Evolutionary conservation across 2,329 filamentous ascomycete species (phyloP).

Genomic region (Furcasterigmium sp.): DNA sequence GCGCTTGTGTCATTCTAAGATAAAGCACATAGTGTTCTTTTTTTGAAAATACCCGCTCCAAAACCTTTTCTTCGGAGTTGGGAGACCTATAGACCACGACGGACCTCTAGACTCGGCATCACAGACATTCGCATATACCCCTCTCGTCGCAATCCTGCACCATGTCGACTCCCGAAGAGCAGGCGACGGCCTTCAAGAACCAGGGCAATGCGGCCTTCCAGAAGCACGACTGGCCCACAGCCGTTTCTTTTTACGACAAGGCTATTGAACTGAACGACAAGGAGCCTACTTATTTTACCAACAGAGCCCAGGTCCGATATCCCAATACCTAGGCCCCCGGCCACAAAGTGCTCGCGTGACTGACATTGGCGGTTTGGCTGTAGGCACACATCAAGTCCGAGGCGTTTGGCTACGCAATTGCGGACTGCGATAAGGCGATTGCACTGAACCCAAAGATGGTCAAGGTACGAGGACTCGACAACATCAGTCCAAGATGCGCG

Average conservation of each 20-base stretch:
- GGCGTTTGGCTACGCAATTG: conserved; percentile 86
- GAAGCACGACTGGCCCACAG: conserved; percentile 77
- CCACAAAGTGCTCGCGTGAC: conserved; percentile 34
- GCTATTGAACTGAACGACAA: conserved; percentile 80
- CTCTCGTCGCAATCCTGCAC: conserved; percentile 3
- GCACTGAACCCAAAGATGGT: conserved; percentile 82
- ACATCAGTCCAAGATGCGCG: not conserved
- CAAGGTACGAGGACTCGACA: conserved; percentile 55
- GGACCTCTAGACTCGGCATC: no score
- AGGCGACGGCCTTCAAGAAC: conserved; percentile 82
- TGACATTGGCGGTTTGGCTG: conserved; percentile 23
- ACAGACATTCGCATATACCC: not conserved
- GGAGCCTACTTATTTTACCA: conserved; percentile 88
- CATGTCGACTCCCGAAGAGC: conserved; percentile 47
- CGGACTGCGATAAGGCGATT: conserved; percentile 85
- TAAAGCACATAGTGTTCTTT: no score
- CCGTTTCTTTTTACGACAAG: conserved; percentile 78
- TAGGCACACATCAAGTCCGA: conserved; percentile 95
- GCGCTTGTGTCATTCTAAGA: not conserved
- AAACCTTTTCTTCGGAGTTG: no score
- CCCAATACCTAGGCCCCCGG: conserved; percentile 2
- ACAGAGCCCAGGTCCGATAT: conserved; percentile 75
- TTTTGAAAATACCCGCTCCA: no score
- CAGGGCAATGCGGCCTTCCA: conserved; percentile 92
- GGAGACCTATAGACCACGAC: no score